Conservation (phyloP, 2,329 filamentous ascomycete genomes). For the Parastagonospora avenae region DNA sequence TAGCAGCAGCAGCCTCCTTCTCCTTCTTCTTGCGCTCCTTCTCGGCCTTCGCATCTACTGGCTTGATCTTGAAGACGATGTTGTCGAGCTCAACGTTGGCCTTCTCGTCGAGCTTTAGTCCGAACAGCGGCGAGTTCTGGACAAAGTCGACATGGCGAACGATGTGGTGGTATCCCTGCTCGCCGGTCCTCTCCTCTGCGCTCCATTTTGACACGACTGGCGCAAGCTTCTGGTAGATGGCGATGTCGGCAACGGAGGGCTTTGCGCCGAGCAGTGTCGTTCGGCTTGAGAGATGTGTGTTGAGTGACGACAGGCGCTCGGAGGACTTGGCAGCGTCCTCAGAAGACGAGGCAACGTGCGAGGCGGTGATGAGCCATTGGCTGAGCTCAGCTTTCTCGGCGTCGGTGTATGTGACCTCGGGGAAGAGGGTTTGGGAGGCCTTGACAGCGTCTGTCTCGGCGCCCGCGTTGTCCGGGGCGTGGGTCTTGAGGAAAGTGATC, state of each 20-base stretch:
- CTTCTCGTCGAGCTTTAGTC: slow-evolving; percentile 76
- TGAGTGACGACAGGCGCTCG: slow-evolving; percentile 76
- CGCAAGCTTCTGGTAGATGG: slow-evolving; percentile 78
- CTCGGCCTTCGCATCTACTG: slow-evolving; percentile 88
- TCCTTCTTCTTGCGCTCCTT: slow-evolving; percentile 97
- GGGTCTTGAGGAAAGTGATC: slow-evolving; percentile 42
- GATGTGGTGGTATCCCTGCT: slow-evolving; percentile 87
- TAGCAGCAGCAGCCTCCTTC: slow-evolving; percentile 68
- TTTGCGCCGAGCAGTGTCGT: slow-evolving; percentile 90
- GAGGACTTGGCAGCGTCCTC: slow-evolving; percentile 63
- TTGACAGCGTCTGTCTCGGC: slow-evolving; percentile 47
- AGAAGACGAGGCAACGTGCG: slow-evolving; percentile 66
- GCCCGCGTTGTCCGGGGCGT: slow-evolving; percentile 46
- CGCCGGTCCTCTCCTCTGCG: slow-evolving; percentile 84
- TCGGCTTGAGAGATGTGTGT: slow-evolving; percentile 83
- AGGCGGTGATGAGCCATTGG: slow-evolving; percentile 83
- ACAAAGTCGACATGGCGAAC: slow-evolving; percentile 93
- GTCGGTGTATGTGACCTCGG: slow-evolving; percentile 71
- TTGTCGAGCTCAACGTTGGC: slow-evolving; percentile 78
- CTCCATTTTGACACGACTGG: slow-evolving; percentile 80
- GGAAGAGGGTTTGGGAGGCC: slow-evolving; percentile 67
- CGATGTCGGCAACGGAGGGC: slow-evolving; percentile 84
- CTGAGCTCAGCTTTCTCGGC: slow-evolving; percentile 85
- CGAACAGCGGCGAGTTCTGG: slow-evolving; percentile 79
- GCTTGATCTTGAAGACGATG: slow-evolving; percentile 85